phyloP scores from a whole-genome alignment of 2,329 filamentous ascomycete species.

The Fusarium musae region DNA sequence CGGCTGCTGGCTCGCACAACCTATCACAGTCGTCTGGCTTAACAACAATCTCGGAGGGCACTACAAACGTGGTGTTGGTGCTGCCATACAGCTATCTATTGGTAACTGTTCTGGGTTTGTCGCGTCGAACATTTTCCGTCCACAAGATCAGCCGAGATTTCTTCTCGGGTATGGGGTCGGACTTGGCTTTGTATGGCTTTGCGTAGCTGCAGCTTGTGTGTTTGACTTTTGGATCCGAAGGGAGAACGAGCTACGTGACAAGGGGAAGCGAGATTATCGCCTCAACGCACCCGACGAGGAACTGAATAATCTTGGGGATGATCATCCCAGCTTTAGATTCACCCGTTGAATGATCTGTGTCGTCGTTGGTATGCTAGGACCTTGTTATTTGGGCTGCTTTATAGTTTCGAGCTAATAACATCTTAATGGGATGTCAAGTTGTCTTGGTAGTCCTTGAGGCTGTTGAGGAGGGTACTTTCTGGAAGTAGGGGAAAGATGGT shows the following conservation, averaged over 20 bases:
- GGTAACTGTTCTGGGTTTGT: not conserved
- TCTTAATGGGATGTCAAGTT: not conserved
- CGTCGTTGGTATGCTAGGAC: not conserved
- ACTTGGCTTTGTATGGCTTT: not conserved
- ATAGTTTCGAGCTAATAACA: not conserved
- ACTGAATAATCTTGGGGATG: not conserved
- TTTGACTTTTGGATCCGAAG: not conserved
- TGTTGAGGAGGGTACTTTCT: accelerated
- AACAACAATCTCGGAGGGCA: too few species aligned
- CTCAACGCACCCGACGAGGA: not conserved
- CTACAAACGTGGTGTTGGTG: too few species aligned
- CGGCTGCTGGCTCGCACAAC: too few species aligned
- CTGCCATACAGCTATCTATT: too few species aligned
- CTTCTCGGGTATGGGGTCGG: not conserved
- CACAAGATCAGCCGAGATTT: not conserved
- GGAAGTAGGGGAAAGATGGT: accelerated
- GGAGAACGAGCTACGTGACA: not conserved
- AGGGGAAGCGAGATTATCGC: not conserved
- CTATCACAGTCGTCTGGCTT: too few species aligned
- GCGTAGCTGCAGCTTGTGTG: not conserved
- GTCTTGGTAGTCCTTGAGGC: accelerated
- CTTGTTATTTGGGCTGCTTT: not conserved
- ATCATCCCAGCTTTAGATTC: not conserved
- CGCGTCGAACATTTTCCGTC: not conserved
- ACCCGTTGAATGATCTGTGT: not conserved